Evolutionary conservation across 306 rosid genomes (phyloP).

Genomic region (Argentina anserina): DNA sequence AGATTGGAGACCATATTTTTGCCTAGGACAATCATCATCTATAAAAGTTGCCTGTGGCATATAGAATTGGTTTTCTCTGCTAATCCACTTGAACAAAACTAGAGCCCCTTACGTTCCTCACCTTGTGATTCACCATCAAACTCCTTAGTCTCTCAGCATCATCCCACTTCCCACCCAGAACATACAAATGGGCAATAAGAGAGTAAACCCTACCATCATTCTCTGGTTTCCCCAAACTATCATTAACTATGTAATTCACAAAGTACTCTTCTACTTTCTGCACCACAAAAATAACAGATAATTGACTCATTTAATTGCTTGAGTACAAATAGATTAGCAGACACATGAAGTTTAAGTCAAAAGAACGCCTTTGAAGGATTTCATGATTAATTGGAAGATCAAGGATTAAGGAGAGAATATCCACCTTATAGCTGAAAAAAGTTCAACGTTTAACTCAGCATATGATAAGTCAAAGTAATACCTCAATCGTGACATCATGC

Average conservation of each 20-base stretch:
- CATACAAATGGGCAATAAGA: constrained; percentile 31
- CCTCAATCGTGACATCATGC: constrained; percentile 67
- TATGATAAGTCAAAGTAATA: constrained; percentile 21
- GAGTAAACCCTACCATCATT: background rate
- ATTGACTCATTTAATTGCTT: background rate
- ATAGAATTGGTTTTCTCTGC: background rate
- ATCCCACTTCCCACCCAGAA: constrained; percentile 51
- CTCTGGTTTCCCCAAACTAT: constrained; percentile 22
- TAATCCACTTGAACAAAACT: constrained; percentile 33
- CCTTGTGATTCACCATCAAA: constrained; percentile 33
- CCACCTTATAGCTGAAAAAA: background rate
- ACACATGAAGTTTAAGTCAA: background rate
- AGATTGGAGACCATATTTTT: background rate
- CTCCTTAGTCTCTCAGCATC: constrained; percentile 53
- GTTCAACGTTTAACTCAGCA: too few species aligned
- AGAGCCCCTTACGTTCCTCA: constrained; percentile 41
- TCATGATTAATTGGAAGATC: background rate
- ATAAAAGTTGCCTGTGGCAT: background rate
- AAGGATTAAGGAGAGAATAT: background rate
- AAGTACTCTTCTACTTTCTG: constrained; percentile 77
- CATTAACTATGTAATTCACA: constrained; percentile 59
- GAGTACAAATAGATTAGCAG: background rate
- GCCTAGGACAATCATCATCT: background rate
- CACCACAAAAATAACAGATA: constrained; percentile 3
- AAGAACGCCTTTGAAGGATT: background rate